Evolutionary conservation across 2,329 filamentous ascomycete genomes (phyloP).

Genomic region (Penicillium sp.): DNA sequence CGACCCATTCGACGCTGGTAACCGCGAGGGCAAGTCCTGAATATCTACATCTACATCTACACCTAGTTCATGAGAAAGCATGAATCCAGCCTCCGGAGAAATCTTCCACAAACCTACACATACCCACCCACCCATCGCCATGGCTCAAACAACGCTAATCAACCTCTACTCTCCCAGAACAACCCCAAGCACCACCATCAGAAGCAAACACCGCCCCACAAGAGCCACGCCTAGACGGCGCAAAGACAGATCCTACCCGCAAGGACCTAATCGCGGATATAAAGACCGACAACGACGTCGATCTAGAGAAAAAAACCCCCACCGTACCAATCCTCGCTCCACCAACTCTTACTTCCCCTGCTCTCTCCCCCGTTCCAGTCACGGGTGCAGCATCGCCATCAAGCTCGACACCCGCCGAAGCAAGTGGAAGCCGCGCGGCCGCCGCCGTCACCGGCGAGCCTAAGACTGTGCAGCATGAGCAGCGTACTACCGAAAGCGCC

Average conservation of each 20-base stretch:
- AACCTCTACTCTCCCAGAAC: conserved; percentile 29
- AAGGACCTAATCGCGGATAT: not conserved
- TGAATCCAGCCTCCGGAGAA: not conserved
- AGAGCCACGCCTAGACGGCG: conserved; percentile 19
- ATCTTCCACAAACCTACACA: not conserved
- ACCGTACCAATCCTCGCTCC: not conserved
- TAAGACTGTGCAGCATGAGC: conserved; percentile 15
- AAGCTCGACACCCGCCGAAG: not conserved
- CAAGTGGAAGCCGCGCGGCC: not conserved
- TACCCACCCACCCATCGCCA: not conserved
- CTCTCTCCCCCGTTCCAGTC: conserved; percentile 2
- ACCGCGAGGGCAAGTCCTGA: conserved; percentile 62
- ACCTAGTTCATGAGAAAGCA: not conserved
- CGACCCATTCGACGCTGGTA: conserved; percentile 81
- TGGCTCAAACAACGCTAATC: not conserved
- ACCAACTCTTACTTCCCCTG: not conserved
- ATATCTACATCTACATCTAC: not conserved
- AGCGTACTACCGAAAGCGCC: conserved; percentile 22
- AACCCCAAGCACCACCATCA: conserved; percentile 34
- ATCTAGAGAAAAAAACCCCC: not conserved
- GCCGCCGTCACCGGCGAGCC: not conserved
- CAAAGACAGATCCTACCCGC: conserved; percentile 9
- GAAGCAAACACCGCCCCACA: conserved; percentile 33
- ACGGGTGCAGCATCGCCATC: not conserved
- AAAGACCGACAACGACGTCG: not conserved